These are phyloP conservation scores for Citrus trifoliata DNA, from an alignment of 345 rosid species.

Conservation along the genomic window DNA sequence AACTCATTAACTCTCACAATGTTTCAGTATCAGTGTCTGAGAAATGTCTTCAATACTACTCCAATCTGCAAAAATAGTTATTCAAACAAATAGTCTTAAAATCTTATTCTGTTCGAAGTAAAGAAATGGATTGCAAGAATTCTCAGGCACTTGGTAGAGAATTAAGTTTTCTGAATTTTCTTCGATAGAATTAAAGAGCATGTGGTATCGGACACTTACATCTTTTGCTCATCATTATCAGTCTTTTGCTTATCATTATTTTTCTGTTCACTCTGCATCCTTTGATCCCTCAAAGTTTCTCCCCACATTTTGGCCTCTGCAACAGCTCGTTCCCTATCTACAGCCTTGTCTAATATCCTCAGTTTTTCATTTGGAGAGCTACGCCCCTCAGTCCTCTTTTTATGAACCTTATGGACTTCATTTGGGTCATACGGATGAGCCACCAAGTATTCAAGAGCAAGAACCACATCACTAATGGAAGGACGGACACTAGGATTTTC, in stretches of 20 bases:
- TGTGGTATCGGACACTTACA: slow-evolving; percentile 11
- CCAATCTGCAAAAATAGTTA: background rate
- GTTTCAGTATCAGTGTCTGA: background rate
- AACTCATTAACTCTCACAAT: background rate
- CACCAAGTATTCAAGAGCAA: slow-evolving; percentile 44
- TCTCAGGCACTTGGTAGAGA: background rate
- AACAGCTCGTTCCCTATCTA: slow-evolving; percentile 45
- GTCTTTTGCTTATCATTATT: background rate
- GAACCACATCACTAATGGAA: slow-evolving; percentile 40
- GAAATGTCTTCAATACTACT: background rate
- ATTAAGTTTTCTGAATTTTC: background rate
- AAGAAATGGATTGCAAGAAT: background rate
- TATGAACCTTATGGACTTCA: background rate
- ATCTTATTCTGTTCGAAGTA: background rate
- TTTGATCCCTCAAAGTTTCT: slow-evolving; percentile 45
- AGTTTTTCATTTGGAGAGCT: slow-evolving; percentile 34
- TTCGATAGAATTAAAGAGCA: background rate
- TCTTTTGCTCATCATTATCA: background rate
- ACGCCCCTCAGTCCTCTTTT: slow-evolving; percentile 8
- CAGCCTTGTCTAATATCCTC: slow-evolving; percentile 25
- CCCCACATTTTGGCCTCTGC: slow-evolving; percentile 37
- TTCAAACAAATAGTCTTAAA: background rate
- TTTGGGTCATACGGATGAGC: slow-evolving; percentile 20
- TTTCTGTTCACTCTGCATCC: slow-evolving; percentile 16
- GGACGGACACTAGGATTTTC: slow-evolving; percentile 53